Evolutionary conservation across 805 yeast genomes (phyloP).

Genomic region (Hermanozyma aechmeae): DNA sequence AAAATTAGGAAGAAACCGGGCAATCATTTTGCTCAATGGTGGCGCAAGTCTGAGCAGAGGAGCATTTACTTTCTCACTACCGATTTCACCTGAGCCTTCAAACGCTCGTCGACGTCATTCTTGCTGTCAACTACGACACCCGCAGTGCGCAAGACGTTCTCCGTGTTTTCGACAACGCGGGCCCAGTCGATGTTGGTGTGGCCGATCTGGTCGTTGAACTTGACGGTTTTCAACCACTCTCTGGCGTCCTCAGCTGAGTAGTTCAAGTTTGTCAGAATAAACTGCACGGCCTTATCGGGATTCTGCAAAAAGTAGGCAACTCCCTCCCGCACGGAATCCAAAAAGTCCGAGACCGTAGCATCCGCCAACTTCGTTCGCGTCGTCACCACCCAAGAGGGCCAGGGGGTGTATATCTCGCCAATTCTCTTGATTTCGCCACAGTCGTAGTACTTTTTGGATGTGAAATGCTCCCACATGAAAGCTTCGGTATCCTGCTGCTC

Average conservation of each 20-base stretch:
- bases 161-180: conserved; percentile 45
- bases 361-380: conserved; percentile 34
- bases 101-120: conserved; percentile 16
- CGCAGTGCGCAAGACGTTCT: conserved; percentile 49
- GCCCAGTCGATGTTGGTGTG: conserved; percentile 35
- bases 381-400: conserved; percentile 91
- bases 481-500: conserved; percentile 49
- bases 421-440: conserved; percentile 68
- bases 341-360: conserved; percentile 26
- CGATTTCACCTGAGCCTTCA: conserved; percentile 7
- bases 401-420: conserved; percentile 88
- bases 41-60: too few species aligned
- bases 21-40: too few species aligned
- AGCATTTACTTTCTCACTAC: background rate
- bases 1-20: too few species aligned
- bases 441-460: conserved; percentile 80
- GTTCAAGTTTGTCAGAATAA: conserved; percentile 61
- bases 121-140: conserved; percentile 40
- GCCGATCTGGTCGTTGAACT: conserved; percentile 41
- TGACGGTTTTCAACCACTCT: conserved; percentile 75
- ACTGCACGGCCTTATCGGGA: conserved; percentile 54
- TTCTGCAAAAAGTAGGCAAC: conserved; percentile 53
- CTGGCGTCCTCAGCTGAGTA: conserved; percentile 69
- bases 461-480: conserved; percentile 94
- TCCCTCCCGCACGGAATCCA: conserved; percentile 55